A percentile compares a stretch with the other conserved stretches of the same genome.
Evolutionary conservation across 306 rosid species (phyloP).

Genomic region (Cucurbita argyrosperma): DNA sequence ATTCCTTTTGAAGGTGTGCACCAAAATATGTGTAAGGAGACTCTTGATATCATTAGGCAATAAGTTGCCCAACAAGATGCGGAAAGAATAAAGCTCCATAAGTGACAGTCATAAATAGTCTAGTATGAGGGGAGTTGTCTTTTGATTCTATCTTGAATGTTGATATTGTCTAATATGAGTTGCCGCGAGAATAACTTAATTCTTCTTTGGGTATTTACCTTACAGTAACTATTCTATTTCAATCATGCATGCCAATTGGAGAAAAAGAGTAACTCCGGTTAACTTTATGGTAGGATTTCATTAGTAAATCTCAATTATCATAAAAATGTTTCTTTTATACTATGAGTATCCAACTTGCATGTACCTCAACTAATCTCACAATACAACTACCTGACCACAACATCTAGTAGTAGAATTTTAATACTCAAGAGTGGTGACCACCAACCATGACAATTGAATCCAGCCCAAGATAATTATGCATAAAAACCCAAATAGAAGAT

Average conservation of each 20-base stretch:
- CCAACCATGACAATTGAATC: neutral
- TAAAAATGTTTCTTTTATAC: neutral
- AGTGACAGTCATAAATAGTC: neutral
- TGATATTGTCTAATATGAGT: neutral
- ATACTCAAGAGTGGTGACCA: neutral
- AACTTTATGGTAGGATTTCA: neutral
- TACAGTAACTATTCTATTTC: neutral
- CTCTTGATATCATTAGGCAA: neutral
- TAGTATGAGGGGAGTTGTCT: neutral
- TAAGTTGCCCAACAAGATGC: neutral
- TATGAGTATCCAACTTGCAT: neutral
- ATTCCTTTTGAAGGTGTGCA: neutral
- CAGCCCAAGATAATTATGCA: neutral
- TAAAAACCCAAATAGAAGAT: neutral
- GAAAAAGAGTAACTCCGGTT: neutral
- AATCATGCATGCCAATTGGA: neutral
- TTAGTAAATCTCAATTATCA: neutral
- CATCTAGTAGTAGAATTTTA: neutral
- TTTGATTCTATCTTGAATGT: neutral
- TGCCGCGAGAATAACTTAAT: neutral
- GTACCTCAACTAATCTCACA: neutral
- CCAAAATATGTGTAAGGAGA: neutral
- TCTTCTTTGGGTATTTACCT: neutral
- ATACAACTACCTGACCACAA: neutral
- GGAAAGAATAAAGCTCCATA: neutral